A percentile compares a stretch with the other conserved stretches of the same genome.
These are phyloP conservation scores for Beta lomatogona DNA, from an alignment of 179 eudicot genomes.

Conservation along the genomic window DNA sequence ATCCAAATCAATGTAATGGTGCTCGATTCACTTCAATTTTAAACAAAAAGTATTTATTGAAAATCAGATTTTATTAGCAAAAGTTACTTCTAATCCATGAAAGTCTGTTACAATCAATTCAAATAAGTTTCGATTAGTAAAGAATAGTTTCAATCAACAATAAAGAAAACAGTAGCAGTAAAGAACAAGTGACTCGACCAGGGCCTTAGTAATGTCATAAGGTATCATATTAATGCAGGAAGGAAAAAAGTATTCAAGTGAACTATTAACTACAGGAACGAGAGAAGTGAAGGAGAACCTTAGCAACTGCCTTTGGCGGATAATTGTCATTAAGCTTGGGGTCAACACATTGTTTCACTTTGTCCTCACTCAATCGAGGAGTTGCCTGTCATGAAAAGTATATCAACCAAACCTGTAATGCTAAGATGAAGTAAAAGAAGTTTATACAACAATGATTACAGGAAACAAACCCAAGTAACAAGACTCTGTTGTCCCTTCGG, in stretches of 20 bases:
- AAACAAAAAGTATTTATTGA: no score
- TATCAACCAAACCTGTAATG: not conserved
- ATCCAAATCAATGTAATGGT: no score
- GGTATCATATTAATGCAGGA: not conserved
- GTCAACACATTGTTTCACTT: constrained; percentile 80
- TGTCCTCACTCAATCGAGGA: constrained; percentile 82
- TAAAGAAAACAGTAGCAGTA: no score
- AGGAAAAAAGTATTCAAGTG: not conserved
- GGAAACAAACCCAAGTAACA: constrained; percentile 70
- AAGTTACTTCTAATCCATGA: no score
- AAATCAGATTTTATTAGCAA: no score
- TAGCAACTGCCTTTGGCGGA: constrained; percentile 77
- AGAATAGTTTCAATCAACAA: no score
- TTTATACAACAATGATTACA: not conserved
- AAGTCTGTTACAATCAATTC: no score
- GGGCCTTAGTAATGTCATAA: no score
- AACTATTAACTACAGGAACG: no score
- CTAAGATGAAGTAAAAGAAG: not conserved
- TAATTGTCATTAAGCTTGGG: constrained; percentile 66
- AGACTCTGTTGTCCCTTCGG: constrained; percentile 92
- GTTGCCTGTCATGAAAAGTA: constrained; percentile 51
- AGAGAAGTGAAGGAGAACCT: constrained; percentile 40
- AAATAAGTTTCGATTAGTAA: no score
- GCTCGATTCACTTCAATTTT: no score
- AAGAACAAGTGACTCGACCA: no score